Evolutionary conservation across 2,329 filamentous ascomycete species (phyloP).

Genomic region (Coccinonectria pachysandricola): DNA sequence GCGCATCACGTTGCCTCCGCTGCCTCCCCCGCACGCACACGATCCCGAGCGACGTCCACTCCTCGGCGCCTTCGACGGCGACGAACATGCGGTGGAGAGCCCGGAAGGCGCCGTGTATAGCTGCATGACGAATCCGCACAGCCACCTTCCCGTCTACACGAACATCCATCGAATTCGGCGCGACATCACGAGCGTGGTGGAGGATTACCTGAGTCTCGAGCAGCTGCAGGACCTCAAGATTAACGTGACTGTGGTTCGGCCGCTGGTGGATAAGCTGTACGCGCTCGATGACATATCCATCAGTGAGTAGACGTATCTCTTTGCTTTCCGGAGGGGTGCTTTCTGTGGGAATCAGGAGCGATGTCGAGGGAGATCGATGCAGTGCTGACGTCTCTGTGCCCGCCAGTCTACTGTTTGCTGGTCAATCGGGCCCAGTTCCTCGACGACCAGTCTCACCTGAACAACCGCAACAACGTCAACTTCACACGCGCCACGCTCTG

Average conservation of each 20-base stretch:
- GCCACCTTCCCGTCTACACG: constrained; percentile 60
- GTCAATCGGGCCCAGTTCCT: constrained; percentile 75
- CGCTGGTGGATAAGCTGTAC: constrained; percentile 75
- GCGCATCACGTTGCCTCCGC: constrained; percentile 22
- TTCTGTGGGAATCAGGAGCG: no score
- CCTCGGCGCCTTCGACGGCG: constrained; percentile 23
- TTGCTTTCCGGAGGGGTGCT: no score
- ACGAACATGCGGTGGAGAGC: constrained; percentile 13
- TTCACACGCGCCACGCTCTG: constrained; percentile 68
- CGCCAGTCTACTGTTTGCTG: constrained; percentile 65
- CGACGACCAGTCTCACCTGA: constrained; percentile 63
- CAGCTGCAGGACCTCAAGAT: constrained; percentile 73
- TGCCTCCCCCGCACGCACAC: constrained; percentile 6
- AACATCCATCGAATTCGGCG: constrained; percentile 64
- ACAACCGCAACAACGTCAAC: constrained; percentile 72
- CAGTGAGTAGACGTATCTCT: no score
- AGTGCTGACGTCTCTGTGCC: constrained; percentile 4
- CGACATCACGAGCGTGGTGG: constrained; percentile 53
- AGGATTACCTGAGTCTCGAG: constrained; percentile 56
- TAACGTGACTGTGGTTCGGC: constrained; percentile 69
- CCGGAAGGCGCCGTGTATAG: constrained; percentile 36
- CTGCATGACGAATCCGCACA: constrained; percentile 47
- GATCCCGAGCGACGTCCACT: constrained; percentile 26
- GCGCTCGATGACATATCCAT: constrained; percentile 71
- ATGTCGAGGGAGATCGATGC: no score